Base-by-base conservation (phyloP, 2,329 filamentous ascomycete genomes). In the Paracoccidioides brasiliensis region DNA sequence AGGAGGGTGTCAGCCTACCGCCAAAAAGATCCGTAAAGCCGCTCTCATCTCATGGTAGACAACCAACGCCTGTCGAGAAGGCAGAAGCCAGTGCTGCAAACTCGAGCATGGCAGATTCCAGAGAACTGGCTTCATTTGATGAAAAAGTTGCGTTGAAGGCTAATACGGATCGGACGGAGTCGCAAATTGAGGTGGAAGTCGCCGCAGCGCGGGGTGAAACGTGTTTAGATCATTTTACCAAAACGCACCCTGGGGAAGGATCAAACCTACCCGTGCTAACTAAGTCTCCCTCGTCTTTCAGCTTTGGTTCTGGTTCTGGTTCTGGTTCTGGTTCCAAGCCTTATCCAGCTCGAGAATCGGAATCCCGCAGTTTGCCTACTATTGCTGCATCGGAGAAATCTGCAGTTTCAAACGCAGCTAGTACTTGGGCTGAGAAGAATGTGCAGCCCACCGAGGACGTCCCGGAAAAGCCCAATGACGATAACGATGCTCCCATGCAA, bases 401-500 rank as follows among this genome's bases (percentile, higher is more conserved):
- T 8, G 6, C 48, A 9, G 5, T 41, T 40, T 9, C 46, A 35
- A 33, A 55, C 22, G n/a, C 38, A 48, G 38, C 37, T 28, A 48
- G 42, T 22, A n/a, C 3, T n/a, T 46, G 50, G n/a, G 28, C 33
- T 35, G 55, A 52, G 12, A 54, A 57, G 40, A 35, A 38, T 15
- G 44, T 49, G 7, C 55, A 58, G 5, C 30, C 50, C 14, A 51
- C 49, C 7, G 56, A 59, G 5, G 15, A 53, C n/a, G 56, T 54
- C n/a, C 42, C 59, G 4, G 62, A 65, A 30, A 63, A 64, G 53
- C 45, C 58, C 30, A 55, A 61, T 56, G 55, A 60, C 3, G 80
- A 83, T 61, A 78, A 70, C 53, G 78, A 81, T 60, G 74, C 84
- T 55, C 77, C 83, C 55, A 88, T 88, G 81, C 76, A 77, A 40